Percentiles rank a stretch among this genome's conserved stretches.
Conservation (phyloP, 805 yeast species). For the Gaillardinia entomophila region DNA sequence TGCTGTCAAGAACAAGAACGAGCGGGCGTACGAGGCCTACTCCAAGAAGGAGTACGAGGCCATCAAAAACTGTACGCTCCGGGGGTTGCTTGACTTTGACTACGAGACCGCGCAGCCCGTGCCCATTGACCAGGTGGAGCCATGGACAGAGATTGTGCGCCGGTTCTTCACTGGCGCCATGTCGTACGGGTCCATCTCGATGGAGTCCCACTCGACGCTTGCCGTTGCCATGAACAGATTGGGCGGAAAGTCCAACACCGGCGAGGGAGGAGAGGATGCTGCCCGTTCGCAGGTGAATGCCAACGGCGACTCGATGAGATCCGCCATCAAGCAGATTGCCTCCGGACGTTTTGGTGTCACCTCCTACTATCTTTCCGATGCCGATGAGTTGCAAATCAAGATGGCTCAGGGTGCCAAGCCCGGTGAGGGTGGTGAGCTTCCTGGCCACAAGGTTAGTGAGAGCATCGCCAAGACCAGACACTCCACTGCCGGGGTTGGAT, state of each 20-base stretch:
- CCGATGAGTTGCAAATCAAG: conserved; percentile 95
- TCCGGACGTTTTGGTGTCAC: conserved; percentile 98
- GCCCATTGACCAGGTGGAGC: conserved; percentile 97
- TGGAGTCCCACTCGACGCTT: conserved; percentile 96
- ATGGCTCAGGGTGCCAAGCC: conserved; percentile 99
- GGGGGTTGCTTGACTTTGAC: conserved; percentile 92
- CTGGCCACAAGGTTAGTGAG: conserved; percentile 86
- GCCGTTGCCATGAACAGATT: conserved; percentile 98
- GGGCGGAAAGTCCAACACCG: conserved; percentile 97
- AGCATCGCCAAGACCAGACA: conserved; percentile 93
- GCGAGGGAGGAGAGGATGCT: conserved; percentile 99
- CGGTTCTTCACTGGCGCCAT: conserved; percentile 99
- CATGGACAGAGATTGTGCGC: conserved; percentile 98
- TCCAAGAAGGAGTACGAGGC: conserved; percentile 89
- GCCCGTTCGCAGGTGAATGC: conserved; percentile 75
- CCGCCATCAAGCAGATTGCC: conserved; percentile 97
- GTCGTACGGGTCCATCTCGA: conserved; percentile 97
- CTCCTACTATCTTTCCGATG: conserved; percentile 87
- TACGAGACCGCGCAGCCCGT: conserved; percentile 64
- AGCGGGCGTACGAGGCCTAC: conserved; percentile 85
- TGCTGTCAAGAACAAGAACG: conserved; percentile 97
- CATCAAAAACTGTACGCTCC: conserved; percentile 83
- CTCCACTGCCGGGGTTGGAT: conserved; percentile 94
- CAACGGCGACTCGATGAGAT: conserved; percentile 96
- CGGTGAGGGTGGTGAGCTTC: conserved; percentile 99